Evolutionary conservation across 805 yeast genomes (phyloP).

Genomic region (Pichia exigua): DNA sequence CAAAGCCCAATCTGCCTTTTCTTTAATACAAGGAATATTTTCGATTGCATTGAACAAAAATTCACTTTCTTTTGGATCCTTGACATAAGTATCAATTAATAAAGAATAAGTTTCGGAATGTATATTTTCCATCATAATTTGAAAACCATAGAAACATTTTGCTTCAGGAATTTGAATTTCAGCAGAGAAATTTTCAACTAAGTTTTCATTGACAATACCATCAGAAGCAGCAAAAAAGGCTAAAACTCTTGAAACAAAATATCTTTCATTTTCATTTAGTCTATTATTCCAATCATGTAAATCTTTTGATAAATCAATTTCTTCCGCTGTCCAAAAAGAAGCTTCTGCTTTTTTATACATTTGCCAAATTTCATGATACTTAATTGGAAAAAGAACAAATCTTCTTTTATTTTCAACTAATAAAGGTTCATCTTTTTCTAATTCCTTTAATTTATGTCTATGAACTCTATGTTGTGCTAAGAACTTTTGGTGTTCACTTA

Average conservation of each 20-base stretch:
- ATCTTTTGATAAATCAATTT: conserved; percentile 92
- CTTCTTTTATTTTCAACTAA: conserved; percentile 78
- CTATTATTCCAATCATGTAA: conserved; percentile 84
- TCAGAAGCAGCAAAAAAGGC: conserved; percentile 99
- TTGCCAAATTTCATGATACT: conserved; percentile 97
- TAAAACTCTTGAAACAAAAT: conserved; percentile 81
- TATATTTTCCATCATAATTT: conserved; percentile 98
- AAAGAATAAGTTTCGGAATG: conserved; percentile 96
- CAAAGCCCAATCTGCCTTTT: conserved; percentile 98
- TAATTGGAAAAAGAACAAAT: conserved; percentile 91
- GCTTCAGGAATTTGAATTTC: conserved; percentile 98
- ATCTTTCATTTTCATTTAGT: conserved; percentile 87
- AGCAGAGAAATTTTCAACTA: conserved; percentile 94
- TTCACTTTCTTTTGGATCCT: conserved; percentile 90
- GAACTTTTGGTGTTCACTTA: conserved; percentile 44
- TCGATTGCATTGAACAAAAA: conserved; percentile 92
- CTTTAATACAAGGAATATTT: conserved; percentile 90
- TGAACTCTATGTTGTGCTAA: conserved; percentile 56
- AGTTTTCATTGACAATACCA: conserved; percentile 96
- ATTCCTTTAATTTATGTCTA: conserved; percentile 62
- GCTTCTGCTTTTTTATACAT: conserved; percentile 97
- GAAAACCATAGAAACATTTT: conserved; percentile 98
- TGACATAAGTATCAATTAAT: conserved; percentile 89
- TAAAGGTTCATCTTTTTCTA: conserved; percentile 86
- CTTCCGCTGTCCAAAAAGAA: conserved; percentile 99